Base-by-base conservation (phyloP, 345 rosid species). In the Salix purpurea region DNA sequence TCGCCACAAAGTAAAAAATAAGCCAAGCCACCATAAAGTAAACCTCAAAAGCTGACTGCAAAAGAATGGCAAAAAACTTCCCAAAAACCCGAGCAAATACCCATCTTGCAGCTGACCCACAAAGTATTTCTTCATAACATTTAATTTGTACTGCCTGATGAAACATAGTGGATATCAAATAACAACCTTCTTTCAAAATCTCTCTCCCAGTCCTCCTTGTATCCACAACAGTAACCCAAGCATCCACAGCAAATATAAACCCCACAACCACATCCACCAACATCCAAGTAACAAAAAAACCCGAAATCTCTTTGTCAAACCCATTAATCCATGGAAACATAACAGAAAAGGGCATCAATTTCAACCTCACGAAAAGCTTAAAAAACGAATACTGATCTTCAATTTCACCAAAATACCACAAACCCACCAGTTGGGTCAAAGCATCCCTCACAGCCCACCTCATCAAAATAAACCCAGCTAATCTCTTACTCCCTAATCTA, bases 361-460 rank as follows among this genome's bases (percentile, higher is more conserved):
- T 96, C 77, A 93, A 78, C 89, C 96, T 85, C 77, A 96, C 85
- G 84, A 96, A 91, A 1, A 93, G 84, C 89, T 91, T 89, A 46
- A 91, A 92, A 83, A 96, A 91, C 0, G 97, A 90, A 85, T 83
- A 91, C 70, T 91, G 98, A 87, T 96, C 97, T 83, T 96, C 91
- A 61, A 93, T 86, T 60, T 91, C 94, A 6, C 98, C 97, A 50
- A 96, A 91, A 75, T 85, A 90, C 98, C 97, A 93, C 78, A 93
- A 82, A 5, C 97, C 98, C 2, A 92, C 87, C 66, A 93, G 86
- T 90, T 92, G 97, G 28, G 91, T 91, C 82, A 93, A 75, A 0
- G 97, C 94, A 78, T 96, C 99, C 76, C 96, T 89, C 69, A 93
- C 91, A 0, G 97, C 98, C 98, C 97, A 96, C 77, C 89, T 86